Evolutionary conservation across 1,284 basidiomycete species (phyloP), one percentile per base, ranked within the genome.

Genomic region (Tilletia indica): DNA sequence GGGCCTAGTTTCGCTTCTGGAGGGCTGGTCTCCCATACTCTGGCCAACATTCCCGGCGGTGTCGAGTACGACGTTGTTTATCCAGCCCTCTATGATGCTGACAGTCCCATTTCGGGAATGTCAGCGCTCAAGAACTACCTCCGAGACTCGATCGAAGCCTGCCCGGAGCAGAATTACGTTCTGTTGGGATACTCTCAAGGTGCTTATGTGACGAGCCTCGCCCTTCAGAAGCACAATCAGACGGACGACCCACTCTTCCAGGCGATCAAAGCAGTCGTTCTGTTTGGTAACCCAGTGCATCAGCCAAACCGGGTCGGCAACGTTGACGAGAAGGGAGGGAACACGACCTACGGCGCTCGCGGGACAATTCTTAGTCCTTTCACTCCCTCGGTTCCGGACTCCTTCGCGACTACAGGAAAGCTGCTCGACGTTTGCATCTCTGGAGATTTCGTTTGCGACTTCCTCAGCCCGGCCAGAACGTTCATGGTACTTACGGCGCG

Each of bases 131-230:
- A 16, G 36, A 21, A 1, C 34, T 38, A 36, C 61, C 31, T 64
- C 34, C 4, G 14, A 25, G 19, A 38, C 34, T 6, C 34, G 4
- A 9, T 64, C 36, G 14, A 64, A 6, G 16, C 31, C 8, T 64
- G 61, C 34, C 61, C 61, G 36, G n/a, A 38, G 5, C 16, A 38
- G 14, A 39, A 64, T 1, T 38, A 16, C n/a, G 61, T 38, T 19
- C 31, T 64, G 4, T 38, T 64, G 14, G 61, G 61, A 4, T 64
- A 64, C 61, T 64, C 61, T 19, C 61, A 64, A 36, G 61, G 61
- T 38, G 61, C 61, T 16, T 38, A 38, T 14, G 61, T 39, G 14
- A 39, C 61, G 31, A 38, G 34, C 36, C 34, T 34, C 9, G 61
- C 61, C 34, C 31, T 64, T 2, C 34, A 38, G 19, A 19, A 25